A percentile compares a stretch with the other conserved stretches of the same genome.
Conservation (phyloP, 148 eudicot species). For the Linanthus parryae region DNA sequence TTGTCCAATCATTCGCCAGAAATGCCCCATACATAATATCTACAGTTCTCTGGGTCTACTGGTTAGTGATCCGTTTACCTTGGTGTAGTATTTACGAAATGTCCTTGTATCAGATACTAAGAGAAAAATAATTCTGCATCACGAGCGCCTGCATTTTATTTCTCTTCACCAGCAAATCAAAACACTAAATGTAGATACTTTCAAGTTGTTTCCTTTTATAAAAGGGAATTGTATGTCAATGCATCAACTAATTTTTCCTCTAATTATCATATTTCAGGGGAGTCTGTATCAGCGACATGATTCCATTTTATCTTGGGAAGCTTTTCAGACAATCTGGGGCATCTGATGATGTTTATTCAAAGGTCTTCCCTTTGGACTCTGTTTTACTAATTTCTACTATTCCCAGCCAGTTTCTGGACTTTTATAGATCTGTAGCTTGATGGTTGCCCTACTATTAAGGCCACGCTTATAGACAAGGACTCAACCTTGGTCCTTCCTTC, state of each 20-base stretch:
- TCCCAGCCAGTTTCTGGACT: too few species aligned
- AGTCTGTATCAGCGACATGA: slow-evolving; percentile 91
- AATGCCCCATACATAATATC: slow-evolving; percentile 74
- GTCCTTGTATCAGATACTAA: too few species aligned
- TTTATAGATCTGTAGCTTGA: too few species aligned
- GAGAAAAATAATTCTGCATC: too few species aligned
- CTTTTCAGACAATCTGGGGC: slow-evolving; percentile 68
- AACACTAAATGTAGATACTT: too few species aligned
- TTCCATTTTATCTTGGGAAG: slow-evolving; percentile 85
- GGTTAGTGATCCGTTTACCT: slow-evolving; percentile 38
- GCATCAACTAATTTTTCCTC: too few species aligned
- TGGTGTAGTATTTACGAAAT: not conserved
- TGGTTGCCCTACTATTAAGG: too few species aligned
- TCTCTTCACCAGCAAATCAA: not conserved
- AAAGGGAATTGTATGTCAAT: too few species aligned
- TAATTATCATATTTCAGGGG: slow-evolving; percentile 62
- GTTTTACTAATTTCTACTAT: slow-evolving; percentile 7
- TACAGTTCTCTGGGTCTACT: slow-evolving; percentile 87
- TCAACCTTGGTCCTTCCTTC: too few species aligned
- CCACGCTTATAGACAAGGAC: too few species aligned
- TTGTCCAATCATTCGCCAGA: slow-evolving; percentile 69
- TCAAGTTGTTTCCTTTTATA: not conserved
- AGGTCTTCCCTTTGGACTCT: slow-evolving; percentile 39
- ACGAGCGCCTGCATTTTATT: not conserved
- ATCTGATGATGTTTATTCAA: slow-evolving; percentile 70